Evolutionary conservation across 192 early-diverging fungal genomes (phyloP), one percentile per base, ranked within the genome.

Genomic region (Thoreauomyces humboldtii): DNA sequence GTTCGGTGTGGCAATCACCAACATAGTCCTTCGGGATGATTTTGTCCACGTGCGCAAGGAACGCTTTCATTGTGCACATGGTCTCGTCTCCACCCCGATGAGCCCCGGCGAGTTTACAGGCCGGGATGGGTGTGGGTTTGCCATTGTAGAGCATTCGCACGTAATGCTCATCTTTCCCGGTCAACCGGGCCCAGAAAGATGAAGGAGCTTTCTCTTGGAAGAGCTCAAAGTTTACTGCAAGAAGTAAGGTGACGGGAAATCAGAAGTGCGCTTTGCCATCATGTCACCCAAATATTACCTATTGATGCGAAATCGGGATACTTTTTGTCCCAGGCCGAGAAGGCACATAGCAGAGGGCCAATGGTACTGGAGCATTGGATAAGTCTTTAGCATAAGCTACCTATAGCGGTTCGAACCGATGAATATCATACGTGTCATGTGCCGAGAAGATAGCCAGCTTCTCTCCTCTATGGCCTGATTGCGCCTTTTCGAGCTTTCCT

Each of bases 341-440:
- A 36, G 0, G 65, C 69, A 12, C 38, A 47, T n/a, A 75, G 55
- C 21, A 69, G 14, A 6, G 65, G 74, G 5, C 51, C 70, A 19
- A 65, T 33, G 0, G 69, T 72, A 25, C 67, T 74, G 50, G 4
- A 46, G 19, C n/a, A n/a, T n/a, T n/a, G n/a, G n/a, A n/a, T n/a
- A n/a, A n/a, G n/a, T n/a, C n/a, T n/a, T n/a, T n/a, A n/a, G n/a
- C n/a, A n/a, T n/a, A n/a, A n/a, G n/a, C n/a, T n/a, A n/a, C n/a
- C n/a, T n/a, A n/a, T n/a, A n/a, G n/a, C n/a, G n/a, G n/a, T n/a
- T n/a, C n/a, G n/a, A n/a, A n/a, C n/a, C n/a, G n/a, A n/a, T n/a
- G n/a, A n/a, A n/a, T n/a, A n/a, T n/a, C n/a, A n/a, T 37, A 73
- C 70, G 73, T 65, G 32, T 75, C 74, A 51, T 75, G 74, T 24